Base-by-base conservation (phyloP, 345 rosid species). In the Stellera chamaejasme region DNA sequence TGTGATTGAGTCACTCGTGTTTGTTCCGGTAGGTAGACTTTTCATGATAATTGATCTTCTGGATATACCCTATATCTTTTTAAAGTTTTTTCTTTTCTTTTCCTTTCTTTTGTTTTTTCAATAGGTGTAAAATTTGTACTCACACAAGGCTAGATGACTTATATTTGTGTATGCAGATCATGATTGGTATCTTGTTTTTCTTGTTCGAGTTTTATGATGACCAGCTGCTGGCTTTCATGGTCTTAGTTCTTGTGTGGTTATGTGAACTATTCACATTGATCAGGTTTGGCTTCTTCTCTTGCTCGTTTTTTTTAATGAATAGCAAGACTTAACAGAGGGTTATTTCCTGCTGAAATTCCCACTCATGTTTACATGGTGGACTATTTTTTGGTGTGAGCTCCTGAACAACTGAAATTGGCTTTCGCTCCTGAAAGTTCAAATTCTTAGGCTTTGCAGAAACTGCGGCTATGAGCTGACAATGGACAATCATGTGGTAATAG, bases 151-250 rank as follows among this genome's bases (percentile, higher is more conserved):
- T 48, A 15, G 28, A 26, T 13, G 43, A 45, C 11, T 52, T 56
- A 19, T 52, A 2, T 66, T 68, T 57, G 41, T 13, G 36, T 63
- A 62, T 80, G 92, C 95, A 94, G 97, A 94, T 94, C 72, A 94
- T 94, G 99, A 87, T 90, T 53, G 99, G 97, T 52, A 94, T 94
- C 71, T 73, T 94, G 41, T 94, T 94, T 79, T 90, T 94, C 70
- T 77, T 94, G 63, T 94, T 94, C 16, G 97, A 94, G 81, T 94
- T 94, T 69, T 94, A 94, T 46, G 96, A 87, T 55, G 97, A 94
- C 74, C 99, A 94, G 78, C 90, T 94, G 49, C 71, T 94, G 79
- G 99, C 99, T 69, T 94, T 94, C 82, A 73, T 94, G 99, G 96
- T 94, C 71, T 66, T 94, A 59, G 81, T 94, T 72, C 97, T 94